Percentiles rank a stretch among this genome's conserved stretches.
phyloP scores from a whole-genome alignment of 345 rosid species.

The Lepidium aucheri region DNA sequence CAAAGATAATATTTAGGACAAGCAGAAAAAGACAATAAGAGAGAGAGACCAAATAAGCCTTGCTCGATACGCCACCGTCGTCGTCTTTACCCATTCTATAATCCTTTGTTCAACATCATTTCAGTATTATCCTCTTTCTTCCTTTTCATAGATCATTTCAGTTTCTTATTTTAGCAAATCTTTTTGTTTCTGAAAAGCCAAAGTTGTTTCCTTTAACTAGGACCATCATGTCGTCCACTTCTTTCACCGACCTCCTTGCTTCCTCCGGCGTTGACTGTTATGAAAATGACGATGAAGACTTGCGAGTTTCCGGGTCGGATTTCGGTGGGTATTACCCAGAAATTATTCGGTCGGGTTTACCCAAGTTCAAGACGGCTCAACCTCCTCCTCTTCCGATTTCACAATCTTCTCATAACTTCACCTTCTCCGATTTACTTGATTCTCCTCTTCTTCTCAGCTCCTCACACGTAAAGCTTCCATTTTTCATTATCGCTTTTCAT shows the following conservation, averaged over 20 bases:
- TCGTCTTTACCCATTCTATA: constrained; percentile 18
- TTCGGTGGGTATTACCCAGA: constrained; percentile 29
- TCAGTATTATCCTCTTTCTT: constrained; percentile 2
- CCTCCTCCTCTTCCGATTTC: constrained; percentile 78
- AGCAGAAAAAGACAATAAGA: constrained; percentile 18
- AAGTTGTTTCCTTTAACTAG: constrained; percentile 12
- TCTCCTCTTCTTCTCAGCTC: constrained; percentile 76
- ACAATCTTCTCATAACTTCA: constrained; percentile 57
- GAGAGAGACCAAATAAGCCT: not conserved
- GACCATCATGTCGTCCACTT: constrained; percentile 26
- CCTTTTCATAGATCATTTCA: constrained; percentile 13
- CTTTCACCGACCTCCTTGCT: constrained; percentile 54
- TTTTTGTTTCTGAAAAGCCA: not conserved
- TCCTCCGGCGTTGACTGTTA: constrained; percentile 30
- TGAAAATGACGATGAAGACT: constrained; percentile 28
- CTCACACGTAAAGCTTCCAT: constrained; percentile 55
- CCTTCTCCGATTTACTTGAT: constrained; percentile 71
- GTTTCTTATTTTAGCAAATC: not conserved
- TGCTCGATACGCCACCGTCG: constrained; percentile 30
- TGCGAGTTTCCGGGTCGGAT: constrained; percentile 32
- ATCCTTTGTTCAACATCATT: constrained; percentile 4
- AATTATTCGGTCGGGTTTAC: constrained; percentile 63
- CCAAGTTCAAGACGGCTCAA: constrained; percentile 83
- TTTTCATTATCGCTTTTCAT: not conserved
- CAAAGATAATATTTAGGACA: not conserved